phyloP scores from a whole-genome alignment of 192 early-diverging fungal species.

The Backusella australiensis region DNA sequence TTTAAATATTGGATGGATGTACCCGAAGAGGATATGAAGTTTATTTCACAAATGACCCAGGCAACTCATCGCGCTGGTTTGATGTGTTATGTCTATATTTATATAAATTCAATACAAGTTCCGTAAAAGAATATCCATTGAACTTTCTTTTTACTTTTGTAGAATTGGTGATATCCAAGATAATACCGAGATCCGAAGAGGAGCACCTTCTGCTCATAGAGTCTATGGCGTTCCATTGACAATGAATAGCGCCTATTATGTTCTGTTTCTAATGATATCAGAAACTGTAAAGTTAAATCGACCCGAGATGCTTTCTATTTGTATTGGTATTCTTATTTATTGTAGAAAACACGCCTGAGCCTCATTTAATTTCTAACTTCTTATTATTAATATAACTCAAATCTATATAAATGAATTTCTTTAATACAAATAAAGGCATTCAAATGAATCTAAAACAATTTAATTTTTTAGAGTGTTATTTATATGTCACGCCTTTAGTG shows the following conservation, averaged over 20 bases:
- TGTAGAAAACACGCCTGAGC: no score
- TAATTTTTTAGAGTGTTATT: no score
- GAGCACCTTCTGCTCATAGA: constrained; percentile 87
- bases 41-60: background rate
- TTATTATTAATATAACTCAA: no score
- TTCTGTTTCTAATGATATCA: constrained; percentile 84
- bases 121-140: no score
- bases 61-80: background rate
- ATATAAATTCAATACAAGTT: no score
- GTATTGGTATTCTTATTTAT: no score
- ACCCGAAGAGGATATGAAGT: background rate
- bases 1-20: background rate
- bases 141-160: background rate
- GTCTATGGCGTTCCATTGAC: constrained; percentile 89
- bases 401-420: no score
- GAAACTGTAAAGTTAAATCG: constrained; percentile 62
- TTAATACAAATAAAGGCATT: no score
- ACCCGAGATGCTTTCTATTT: constrained; percentile 51
- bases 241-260: constrained; percentile 95
- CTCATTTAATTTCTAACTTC: no score
- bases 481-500: no score
- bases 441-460: no score
- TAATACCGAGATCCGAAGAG: constrained; percentile 78
- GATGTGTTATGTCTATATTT: no score
- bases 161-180: constrained; percentile 96